Evolutionary conservation across 2,329 filamentous ascomycete genomes (phyloP).

Genomic region (Ophiognomonia clavigignenti-juglandacearum): DNA sequence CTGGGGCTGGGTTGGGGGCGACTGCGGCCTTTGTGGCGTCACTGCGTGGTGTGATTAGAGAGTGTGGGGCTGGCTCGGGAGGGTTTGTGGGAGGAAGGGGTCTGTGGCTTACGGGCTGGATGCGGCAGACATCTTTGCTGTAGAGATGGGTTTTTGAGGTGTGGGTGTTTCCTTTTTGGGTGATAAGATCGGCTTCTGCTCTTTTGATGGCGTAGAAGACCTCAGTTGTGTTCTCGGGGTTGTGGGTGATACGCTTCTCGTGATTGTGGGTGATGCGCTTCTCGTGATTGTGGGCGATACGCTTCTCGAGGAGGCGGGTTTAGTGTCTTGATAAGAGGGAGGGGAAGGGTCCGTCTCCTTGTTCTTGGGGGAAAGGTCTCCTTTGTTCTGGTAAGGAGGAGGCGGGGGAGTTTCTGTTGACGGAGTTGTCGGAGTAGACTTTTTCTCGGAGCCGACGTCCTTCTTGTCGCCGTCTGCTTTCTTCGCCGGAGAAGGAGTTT

Average conservation of each 20-base stretch:
- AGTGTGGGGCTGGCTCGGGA: too few species aligned
- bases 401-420: neutral
- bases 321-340: neutral
- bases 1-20: neutral
- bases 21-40: conserved; percentile 9
- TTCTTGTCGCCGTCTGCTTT: neutral
- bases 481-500: neutral
- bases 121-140: too few species aligned
- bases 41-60: too few species aligned
- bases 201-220: too few species aligned
- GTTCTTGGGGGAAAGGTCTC: neutral
- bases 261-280: neutral
- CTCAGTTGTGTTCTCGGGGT: too few species aligned
- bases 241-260: too few species aligned
- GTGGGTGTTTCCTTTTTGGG: too few species aligned
- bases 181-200: too few species aligned
- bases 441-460: neutral
- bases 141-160: too few species aligned
- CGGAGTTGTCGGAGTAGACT: neutral
- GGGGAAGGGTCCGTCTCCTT: neutral
- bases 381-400: neutral
- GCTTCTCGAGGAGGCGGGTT: neutral
- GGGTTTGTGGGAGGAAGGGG: too few species aligned
- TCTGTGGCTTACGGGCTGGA: too few species aligned
- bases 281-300: neutral